Evolutionary conservation across 176 grass and related monocot genomes (phyloP), one percentile per base, ranked within the genome.

Genomic region (Carex parvula): DNA sequence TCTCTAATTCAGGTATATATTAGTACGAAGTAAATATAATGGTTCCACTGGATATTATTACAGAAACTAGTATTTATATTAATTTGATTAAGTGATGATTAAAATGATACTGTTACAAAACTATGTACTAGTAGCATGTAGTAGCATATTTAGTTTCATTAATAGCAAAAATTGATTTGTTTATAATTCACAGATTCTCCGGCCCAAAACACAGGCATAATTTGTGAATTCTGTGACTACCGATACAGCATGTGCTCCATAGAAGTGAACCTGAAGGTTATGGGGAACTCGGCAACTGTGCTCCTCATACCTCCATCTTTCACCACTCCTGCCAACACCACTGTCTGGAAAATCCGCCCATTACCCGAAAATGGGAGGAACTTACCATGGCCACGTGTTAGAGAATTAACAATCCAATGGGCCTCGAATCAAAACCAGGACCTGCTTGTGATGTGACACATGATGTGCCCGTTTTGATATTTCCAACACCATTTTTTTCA

Each of bases 291-390:
- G 6, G 90, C 84, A 61, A 90, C 76, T 2, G 79, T 97, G 33
- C 85, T 97, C 63, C 89, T 90, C 60, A 86, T 97, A 76, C 88
- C 92, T 50, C 60, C 89, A 60, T 24, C 79, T 0, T 79, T 72
- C 42, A 84, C 84, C 37, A 18, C 81, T 63, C 87, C 92, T 44
- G 21, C 71, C 2, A 16, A 83, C 11, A 68, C 20, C 3, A 68
- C n/a, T 53, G 7, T 59, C 24, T 91, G 88, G 89, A 91, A 90
- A 83, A 86, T 95, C 55, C 92, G 88, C 66, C 92, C 95, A 48
- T 98, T 82, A 86, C 91, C 22, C 89, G 95, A 55, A 98, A 98
- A 84, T 88, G 93, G n/a, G 95, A 94, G 42, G 83, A 93, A 1
- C 35, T 85, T 12, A 91, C 89, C 69, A 90, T 93, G 20, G 54